Percentiles rank a stretch among this genome's conserved stretches.
phyloP scores from a whole-genome alignment of 2,329 filamentous ascomycete genomes.

The Trichoderma sp. region DNA sequence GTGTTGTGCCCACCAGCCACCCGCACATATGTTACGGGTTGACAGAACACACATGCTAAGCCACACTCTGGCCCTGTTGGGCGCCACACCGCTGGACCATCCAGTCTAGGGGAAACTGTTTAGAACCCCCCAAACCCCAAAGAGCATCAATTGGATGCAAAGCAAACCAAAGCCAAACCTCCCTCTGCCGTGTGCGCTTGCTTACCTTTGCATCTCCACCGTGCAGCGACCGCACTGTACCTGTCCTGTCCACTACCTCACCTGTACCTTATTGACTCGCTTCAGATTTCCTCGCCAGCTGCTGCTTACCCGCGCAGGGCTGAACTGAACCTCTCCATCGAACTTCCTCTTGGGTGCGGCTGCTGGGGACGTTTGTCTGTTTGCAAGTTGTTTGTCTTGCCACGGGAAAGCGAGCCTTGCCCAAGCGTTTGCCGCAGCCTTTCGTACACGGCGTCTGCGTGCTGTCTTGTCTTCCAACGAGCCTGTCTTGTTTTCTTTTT shows the following conservation, averaged over 20 bases:
- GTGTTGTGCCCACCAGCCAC: background rate
- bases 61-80: background rate
- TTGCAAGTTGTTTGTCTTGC: background rate
- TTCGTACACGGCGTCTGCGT: background rate
- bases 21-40: background rate
- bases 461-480: slow-evolving; percentile 3
- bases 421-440: slow-evolving; percentile 9
- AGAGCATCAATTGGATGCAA: background rate
- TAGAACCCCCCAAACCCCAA: background rate
- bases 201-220: slow-evolving; percentile 11
- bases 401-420: slow-evolving; percentile 6
- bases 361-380: slow-evolving; percentile 15
- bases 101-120: background rate
- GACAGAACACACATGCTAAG: background rate
- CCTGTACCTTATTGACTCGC: slow-evolving; percentile 8
- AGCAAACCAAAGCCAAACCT: slow-evolving; percentile 1
- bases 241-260: background rate
- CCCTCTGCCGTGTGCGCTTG: slow-evolving; percentile 14
- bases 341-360: slow-evolving; percentile 9
- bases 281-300: background rate
- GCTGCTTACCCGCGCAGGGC: slow-evolving; percentile 11
- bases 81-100: background rate
- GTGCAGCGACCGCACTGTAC: slow-evolving; percentile 9
- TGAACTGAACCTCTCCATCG: background rate
- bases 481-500: background rate